Evolutionary conservation across 2,329 filamentous ascomycete species (phyloP).

Genomic region (Colletotrichum gigasporum): DNA sequence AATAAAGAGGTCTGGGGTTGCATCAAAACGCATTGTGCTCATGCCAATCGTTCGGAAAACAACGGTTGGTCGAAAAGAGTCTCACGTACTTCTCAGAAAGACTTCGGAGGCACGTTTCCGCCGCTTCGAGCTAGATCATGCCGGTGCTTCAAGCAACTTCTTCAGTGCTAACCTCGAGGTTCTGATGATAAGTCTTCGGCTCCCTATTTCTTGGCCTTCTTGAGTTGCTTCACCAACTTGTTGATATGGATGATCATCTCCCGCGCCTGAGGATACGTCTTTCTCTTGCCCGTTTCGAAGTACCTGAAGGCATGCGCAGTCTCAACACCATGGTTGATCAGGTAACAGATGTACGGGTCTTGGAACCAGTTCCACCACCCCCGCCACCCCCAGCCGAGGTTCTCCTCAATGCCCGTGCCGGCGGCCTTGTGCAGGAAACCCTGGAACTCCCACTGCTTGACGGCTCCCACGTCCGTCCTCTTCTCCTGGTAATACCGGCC

Average conservation of each 20-base stretch:
- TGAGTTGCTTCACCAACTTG: slow-evolving; percentile 41
- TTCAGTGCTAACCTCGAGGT: no score
- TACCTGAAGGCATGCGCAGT: slow-evolving; percentile 50
- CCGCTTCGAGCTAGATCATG: no score
- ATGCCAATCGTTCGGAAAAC: no score
- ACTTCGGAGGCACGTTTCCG: no score
- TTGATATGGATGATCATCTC: slow-evolving; percentile 45
- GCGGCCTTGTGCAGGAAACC: slow-evolving; percentile 48
- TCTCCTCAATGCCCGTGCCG: slow-evolving; percentile 52
- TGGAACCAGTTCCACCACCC: slow-evolving; percentile 53
- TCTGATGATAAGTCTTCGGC: no score
- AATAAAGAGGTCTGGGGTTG: no score
- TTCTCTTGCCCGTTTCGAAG: slow-evolving; percentile 51
- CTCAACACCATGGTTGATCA: slow-evolving; percentile 50
- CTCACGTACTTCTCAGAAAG: no score
- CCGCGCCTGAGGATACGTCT: slow-evolving; percentile 48
- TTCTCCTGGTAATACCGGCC: slow-evolving; percentile 34
- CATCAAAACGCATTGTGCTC: no score
- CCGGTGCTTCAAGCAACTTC: background rate
- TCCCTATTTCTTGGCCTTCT: background rate
- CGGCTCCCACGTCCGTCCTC: slow-evolving; percentile 30
- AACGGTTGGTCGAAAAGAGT: no score
- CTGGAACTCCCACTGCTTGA: slow-evolving; percentile 45
- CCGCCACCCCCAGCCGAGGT: slow-evolving; percentile 49
- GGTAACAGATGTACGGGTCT: slow-evolving; percentile 46